Base-by-base conservation (phyloP, 169 alveolate genomes). In the Plasmodium fragile region DNA sequence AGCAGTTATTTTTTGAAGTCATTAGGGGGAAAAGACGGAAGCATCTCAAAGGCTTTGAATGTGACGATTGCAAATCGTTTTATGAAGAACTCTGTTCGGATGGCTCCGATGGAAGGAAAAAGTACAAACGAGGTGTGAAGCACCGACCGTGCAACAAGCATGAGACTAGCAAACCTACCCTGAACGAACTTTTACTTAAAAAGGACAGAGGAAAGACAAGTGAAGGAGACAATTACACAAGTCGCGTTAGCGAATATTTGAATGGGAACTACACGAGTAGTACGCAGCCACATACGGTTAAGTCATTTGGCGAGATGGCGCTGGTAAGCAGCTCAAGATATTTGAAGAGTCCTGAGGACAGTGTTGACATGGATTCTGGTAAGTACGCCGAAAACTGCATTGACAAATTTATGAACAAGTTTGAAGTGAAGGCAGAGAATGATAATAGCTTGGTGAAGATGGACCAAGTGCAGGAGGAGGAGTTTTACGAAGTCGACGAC, bases 11-110 rank as follows among this genome's bases (percentile, higher is more conserved):
- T 85, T 85, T 85, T 77, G 93, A 85, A 77, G 93, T 85, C 80
- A 55, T 85, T 16, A 85, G 93, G 36, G 93, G 93, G 80, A 70
- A 85, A 39, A 75, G 71, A 36, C 32, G 93, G 41, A 85, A 77
- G 80, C 53, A 75, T 75, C 69, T 85, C n/a, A 55, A 32, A 28
- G 93, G 93, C n/a, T 85, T 85, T 45, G 93, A 85, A 30, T 85
- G 93, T 70, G 45, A 75, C 8, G 93, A 85, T n/a, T 85, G 93
- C 70, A 85, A 77, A 73, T 73, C 79, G 18, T 85, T 85, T 75
- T 85, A 85, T 85, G 79, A 85, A 41, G 93, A 85, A 85, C 55
- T 85, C 70, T 85, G 39, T 75, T 85, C 71, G 16, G 93, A 85
- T 41, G 45, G 45, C 41, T 53, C 43, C 28, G 93, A 85, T 34